Percentiles rank a stretch among this genome's conserved stretches.
These are phyloP conservation scores for Avena eriantha DNA, from an alignment of 176 grass and related monocot species.

Conservation along the genomic window DNA sequence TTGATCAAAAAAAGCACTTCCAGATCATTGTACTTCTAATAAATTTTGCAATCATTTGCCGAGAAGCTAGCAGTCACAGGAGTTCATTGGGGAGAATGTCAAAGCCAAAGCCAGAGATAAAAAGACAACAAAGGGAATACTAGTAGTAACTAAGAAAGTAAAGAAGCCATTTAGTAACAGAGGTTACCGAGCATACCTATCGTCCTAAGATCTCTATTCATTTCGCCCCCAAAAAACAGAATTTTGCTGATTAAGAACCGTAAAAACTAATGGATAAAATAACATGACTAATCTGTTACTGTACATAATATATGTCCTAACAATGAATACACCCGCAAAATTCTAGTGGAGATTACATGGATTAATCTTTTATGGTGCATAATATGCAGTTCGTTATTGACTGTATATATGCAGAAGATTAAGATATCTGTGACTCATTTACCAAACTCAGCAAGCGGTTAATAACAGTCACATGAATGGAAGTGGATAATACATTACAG, in stretches of 20 bases:
- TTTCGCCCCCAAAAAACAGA: not conserved
- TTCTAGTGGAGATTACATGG: not conserved
- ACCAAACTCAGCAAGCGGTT: not conserved
- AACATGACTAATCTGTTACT: not conserved
- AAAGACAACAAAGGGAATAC: not conserved
- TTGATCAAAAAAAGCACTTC: not conserved
- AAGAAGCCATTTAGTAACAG: not conserved
- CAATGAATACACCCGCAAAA: not conserved
- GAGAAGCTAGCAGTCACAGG: not conserved
- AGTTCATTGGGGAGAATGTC: not conserved
- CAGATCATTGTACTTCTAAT: not conserved
- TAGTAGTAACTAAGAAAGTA: too few relatives aligned
- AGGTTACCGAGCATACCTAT: not conserved
- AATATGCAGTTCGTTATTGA: not conserved
- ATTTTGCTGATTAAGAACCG: not conserved
- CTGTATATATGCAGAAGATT: not conserved
- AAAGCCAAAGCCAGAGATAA: not conserved
- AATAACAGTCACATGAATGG: not conserved
- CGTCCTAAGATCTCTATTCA: not conserved
- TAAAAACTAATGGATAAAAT: not conserved
- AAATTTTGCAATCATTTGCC: not conserved
- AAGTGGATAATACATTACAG: not conserved
- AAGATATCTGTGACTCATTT: not conserved
- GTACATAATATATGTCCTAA: not conserved
- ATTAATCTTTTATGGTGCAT: not conserved